Conservation (phyloP, 768 basidiomycete genomes). For the Pholiota molesta region DNA sequence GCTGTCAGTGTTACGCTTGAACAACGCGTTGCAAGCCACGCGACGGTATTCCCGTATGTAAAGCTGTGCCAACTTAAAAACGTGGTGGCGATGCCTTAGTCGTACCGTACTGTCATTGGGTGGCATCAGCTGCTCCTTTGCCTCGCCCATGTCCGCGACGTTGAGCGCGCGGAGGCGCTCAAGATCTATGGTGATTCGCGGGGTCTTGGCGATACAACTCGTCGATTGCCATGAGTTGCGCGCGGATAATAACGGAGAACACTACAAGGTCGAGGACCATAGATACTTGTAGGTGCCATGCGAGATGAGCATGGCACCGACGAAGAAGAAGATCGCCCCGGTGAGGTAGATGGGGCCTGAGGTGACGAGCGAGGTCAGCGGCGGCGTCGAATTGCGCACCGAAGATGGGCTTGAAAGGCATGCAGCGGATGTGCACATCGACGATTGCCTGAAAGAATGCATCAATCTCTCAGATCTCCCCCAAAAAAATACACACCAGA, state of each 20-base stretch:
- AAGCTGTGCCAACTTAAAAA: no score
- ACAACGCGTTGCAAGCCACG: no score
- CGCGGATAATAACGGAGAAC: slow-evolving; percentile 90
- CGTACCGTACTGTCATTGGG: no score
- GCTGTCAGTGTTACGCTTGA: no score
- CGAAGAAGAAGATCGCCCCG: slow-evolving; percentile 86
- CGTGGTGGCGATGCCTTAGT: no score
- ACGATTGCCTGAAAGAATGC: no score
- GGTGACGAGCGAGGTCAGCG: slow-evolving; percentile 71
- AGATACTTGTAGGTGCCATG: slow-evolving; percentile 83
- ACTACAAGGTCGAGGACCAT: slow-evolving; percentile 90
- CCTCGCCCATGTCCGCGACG: slow-evolving; percentile 65
- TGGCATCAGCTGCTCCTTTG: slow-evolving; percentile 65
- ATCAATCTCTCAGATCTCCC: no score
- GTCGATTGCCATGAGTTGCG: slow-evolving; percentile 87
- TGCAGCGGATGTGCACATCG: slow-evolving; percentile 55
- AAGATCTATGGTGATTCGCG: slow-evolving; percentile 83
- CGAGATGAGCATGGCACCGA: slow-evolving; percentile 72
- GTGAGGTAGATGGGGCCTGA: slow-evolving; percentile 86
- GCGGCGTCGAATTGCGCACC: slow-evolving; percentile 67
- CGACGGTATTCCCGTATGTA: no score
- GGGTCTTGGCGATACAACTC: slow-evolving; percentile 86
- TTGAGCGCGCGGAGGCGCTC: slow-evolving; percentile 64
- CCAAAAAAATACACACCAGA: slow-evolving; percentile 64
- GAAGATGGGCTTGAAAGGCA: slow-evolving; percentile 81